A percentile compares a stretch with the other conserved stretches of the same genome.
These are phyloP conservation scores for Delonix regia DNA, from an alignment of 306 rosid species.

Conservation along the genomic window DNA sequence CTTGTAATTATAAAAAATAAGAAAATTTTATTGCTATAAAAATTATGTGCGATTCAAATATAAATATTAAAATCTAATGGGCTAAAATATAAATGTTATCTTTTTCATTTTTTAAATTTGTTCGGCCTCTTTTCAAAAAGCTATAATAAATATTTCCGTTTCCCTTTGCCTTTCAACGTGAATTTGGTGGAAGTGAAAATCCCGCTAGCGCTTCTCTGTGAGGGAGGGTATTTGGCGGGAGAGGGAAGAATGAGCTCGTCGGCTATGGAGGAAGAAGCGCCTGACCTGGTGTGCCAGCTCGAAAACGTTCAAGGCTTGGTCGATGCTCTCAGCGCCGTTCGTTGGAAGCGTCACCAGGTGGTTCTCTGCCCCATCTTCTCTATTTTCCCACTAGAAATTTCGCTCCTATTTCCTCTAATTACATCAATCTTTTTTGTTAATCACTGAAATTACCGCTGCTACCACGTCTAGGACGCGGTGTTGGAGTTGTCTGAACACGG, in stretches of 20 bases:
- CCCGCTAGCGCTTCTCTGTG: not conserved
- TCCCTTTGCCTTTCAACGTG: too few species aligned
- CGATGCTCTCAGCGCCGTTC: slow-evolving; percentile 81
- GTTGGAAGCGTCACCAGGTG: slow-evolving; percentile 96
- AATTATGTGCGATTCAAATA: too few species aligned
- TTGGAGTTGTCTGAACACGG: slow-evolving; percentile 90
- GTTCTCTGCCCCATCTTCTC: not conserved
- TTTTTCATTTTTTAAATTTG: too few species aligned
- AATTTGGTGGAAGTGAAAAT: too few species aligned
- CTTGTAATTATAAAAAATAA: too few species aligned
- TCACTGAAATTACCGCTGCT: not conserved
- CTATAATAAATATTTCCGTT: too few species aligned
- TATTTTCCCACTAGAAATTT: not conserved
- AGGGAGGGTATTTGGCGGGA: slow-evolving; percentile 50
- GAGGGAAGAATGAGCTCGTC: slow-evolving; percentile 49
- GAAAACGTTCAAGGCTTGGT: slow-evolving; percentile 92
- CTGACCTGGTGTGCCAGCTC: slow-evolving; percentile 75
- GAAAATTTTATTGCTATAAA: too few species aligned
- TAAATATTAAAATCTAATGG: too few species aligned
- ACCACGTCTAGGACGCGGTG: slow-evolving; percentile 62
- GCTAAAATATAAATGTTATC: too few species aligned
- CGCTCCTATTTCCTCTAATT: not conserved
- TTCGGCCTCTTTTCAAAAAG: too few species aligned
- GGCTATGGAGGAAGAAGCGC: slow-evolving; percentile 55
- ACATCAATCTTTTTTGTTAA: not conserved